These are phyloP conservation scores for Dioscorea alata DNA, from an alignment of 106 monocot species.

Conservation along the genomic window DNA sequence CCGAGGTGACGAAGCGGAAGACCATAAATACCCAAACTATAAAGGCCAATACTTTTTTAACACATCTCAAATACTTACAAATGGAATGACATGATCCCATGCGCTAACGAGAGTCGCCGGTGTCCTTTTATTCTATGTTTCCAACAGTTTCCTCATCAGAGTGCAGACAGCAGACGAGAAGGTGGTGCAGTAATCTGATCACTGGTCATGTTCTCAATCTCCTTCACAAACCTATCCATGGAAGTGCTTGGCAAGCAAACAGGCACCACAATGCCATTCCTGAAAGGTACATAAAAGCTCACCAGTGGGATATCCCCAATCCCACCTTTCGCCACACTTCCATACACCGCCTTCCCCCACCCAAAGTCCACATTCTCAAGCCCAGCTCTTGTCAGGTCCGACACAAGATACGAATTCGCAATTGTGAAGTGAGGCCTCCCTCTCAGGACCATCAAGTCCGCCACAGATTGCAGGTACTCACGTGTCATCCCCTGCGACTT, in stretches of 20 bases:
- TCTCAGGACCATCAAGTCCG: constrained; percentile 42
- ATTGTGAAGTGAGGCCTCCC: constrained; percentile 34
- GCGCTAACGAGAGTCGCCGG: too few species aligned
- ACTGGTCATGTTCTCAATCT: constrained; percentile 25
- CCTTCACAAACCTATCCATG: constrained; percentile 37
- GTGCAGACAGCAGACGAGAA: neutral
- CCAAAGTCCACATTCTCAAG: constrained; percentile 45
- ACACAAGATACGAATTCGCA: constrained; percentile 22
- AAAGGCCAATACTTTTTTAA: too few species aligned
- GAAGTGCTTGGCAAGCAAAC: constrained; percentile 35
- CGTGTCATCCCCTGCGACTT: constrained; percentile 22
- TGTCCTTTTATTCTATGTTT: too few species aligned
- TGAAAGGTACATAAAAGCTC: constrained; percentile 26
- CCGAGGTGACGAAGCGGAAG: too few species aligned
- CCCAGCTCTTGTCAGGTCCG: constrained; percentile 34
- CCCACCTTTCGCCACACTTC: constrained; percentile 41
- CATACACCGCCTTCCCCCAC: constrained; percentile 44
- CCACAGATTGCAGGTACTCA: constrained; percentile 44
- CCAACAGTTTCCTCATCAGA: neutral
- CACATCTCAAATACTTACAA: too few species aligned
- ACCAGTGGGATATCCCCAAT: constrained; percentile 20
- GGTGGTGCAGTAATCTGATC: too few species aligned
- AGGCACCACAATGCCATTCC: constrained; percentile 36
- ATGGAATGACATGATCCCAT: too few species aligned
- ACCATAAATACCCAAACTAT: too few species aligned